Percentiles rank a stretch among this genome's conserved stretches.
These are phyloP conservation scores for Metschnikowia henanensis DNA, from an alignment of 805 yeast genomes.

Conservation along the genomic window DNA sequence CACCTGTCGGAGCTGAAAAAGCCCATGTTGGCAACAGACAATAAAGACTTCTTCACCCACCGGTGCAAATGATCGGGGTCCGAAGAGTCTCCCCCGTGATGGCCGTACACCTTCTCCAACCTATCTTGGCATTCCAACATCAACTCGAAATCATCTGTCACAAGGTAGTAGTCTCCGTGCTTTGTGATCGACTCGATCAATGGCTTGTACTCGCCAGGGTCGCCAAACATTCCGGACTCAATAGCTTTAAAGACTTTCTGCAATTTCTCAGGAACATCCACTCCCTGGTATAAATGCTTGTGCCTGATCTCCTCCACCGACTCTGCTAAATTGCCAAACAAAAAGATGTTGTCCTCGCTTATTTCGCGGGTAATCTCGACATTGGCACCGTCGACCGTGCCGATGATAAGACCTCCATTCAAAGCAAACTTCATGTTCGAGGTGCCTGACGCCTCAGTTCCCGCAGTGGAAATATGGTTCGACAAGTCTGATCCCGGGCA, in stretches of 20 bases:
- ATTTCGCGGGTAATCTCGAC: slow-evolving; percentile 93
- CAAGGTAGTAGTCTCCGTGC: slow-evolving; percentile 86
- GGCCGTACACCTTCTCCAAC: slow-evolving; percentile 68
- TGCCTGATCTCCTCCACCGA: slow-evolving; percentile 84
- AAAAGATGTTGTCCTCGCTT: slow-evolving; percentile 89
- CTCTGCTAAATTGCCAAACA: slow-evolving; percentile 89
- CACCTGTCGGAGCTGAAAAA: slow-evolving; percentile 91
- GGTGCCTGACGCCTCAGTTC: slow-evolving; percentile 96
- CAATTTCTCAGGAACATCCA: slow-evolving; percentile 59
- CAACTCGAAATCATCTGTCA: slow-evolving; percentile 85
- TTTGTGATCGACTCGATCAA: slow-evolving; percentile 66
- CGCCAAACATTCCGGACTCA: slow-evolving; percentile 71
- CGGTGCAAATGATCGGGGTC: slow-evolving; percentile 53
- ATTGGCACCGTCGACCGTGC: slow-evolving; percentile 97
- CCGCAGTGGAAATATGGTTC: slow-evolving; percentile 95
- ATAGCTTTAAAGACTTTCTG: slow-evolving; percentile 63
- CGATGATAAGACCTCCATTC: slow-evolving; percentile 91
- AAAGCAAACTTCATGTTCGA: slow-evolving; percentile 94
- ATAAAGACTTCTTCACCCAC: slow-evolving; percentile 78
- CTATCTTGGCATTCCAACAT: slow-evolving; percentile 78
- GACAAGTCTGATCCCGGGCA: slow-evolving; percentile 88
- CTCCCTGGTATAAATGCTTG: slow-evolving; percentile 63
- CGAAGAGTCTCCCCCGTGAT: slow-evolving; percentile 40
- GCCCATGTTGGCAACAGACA: slow-evolving; percentile 89
- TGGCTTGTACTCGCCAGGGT: slow-evolving; percentile 61